Evolutionary conservation across 768 basidiomycete species (phyloP), one percentile per base, ranked within the genome.

Genomic region (Termitomyces titanicus): DNA sequence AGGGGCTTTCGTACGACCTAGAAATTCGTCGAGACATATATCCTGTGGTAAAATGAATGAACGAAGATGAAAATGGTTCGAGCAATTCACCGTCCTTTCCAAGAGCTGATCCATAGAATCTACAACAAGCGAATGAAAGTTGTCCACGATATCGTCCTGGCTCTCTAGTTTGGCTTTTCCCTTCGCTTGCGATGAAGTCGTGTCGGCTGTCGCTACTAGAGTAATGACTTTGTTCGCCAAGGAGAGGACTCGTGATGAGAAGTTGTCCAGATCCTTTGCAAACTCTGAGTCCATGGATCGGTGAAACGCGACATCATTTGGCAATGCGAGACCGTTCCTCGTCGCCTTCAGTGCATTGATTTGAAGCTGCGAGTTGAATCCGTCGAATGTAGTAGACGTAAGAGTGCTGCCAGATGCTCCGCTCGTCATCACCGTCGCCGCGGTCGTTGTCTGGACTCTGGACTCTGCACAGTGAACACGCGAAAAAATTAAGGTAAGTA

Each of bases 281-380:
- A 97, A 77, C 2, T 71, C 74, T 4, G 80, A 70, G 68, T 95
- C 88, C 58, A 98, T 82, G 2, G 94, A 90, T 22, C 92, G 87
- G 70, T 97, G 92, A 69, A 94, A 98, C n/a, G 78, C 72, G 54
- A 98, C 75, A 72, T 98, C 95, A 13, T 74, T 59, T 3, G 93
- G 88, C 3, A 92, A 74, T 1, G 73, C 72, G 1, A 80, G 81
- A 0, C 89, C 80, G 47, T 78, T 72, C 51, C 83, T 78, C 3
- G 88, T 90, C 8, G 86, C 76, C 43, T 79, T 78, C 12, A 92
- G 77, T 0, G 85, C 86, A 10, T 78, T 70, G 0, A 71, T 70
- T 64, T 92, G 91, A 5, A 92, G 67, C 29, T 75, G 63, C 11
- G 77, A 65, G 60, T 88, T 81, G 64, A 82, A 86, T 2, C 69